phyloP scores from a whole-genome alignment of 73 alveolate genomes.

The Paramecium sexaurelia region DNA sequence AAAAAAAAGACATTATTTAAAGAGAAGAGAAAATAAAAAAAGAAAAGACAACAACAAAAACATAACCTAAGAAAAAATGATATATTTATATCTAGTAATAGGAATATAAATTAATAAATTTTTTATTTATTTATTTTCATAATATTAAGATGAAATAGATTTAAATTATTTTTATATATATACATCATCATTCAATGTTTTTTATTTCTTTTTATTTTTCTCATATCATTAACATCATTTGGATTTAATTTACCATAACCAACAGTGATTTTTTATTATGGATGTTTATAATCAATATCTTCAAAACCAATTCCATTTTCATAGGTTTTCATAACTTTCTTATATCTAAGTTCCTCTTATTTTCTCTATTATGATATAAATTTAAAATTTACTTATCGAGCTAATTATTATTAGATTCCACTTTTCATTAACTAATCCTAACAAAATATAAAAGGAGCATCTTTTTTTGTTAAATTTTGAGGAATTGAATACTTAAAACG shows the following conservation, averaged over 20 bases:
- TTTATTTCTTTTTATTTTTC: constrained; percentile 56
- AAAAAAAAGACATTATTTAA: neutral
- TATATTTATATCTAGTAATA: neutral
- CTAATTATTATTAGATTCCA: constrained; percentile 7
- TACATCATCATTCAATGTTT: neutral
- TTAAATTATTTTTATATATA: no score
- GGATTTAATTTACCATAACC: constrained; percentile 63
- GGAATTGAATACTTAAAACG: neutral
- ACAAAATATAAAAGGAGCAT: constrained; percentile 28
- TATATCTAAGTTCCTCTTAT: constrained; percentile 50
- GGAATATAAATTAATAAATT: no score
- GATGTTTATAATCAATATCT: constrained; percentile 51
- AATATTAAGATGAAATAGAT: no score
- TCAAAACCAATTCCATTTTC: constrained; percentile 67
- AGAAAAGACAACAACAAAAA: constrained; percentile 7
- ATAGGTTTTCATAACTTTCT: constrained; percentile 49
- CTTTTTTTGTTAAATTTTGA: neutral
- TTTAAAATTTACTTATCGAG: neutral
- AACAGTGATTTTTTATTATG: constrained; percentile 27
- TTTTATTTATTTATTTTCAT: neutral
- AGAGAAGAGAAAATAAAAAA: constrained; percentile 23
- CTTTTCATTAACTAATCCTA: constrained; percentile 7
- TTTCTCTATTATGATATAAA: constrained; percentile 9
- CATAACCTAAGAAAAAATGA: neutral
- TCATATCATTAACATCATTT: constrained; percentile 66